phyloP scores from a whole-genome alignment of 192 early-diverging fungal genomes.

The Podila clonocystis region DNA sequence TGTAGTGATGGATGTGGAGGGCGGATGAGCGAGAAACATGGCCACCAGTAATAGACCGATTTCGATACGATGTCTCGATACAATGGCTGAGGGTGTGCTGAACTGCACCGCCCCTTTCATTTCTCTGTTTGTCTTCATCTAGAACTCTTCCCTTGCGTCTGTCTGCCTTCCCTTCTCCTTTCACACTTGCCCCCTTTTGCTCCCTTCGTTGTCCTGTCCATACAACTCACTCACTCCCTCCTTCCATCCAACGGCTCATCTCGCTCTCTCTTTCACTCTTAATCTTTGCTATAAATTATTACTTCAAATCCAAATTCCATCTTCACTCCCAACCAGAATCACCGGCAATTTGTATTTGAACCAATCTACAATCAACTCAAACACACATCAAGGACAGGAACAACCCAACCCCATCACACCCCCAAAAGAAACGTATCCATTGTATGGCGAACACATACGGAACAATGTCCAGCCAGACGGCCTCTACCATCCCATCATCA shows the following conservation, averaged over 20 bases:
- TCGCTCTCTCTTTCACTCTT: neutral
- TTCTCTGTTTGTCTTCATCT: neutral
- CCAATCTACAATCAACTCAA: neutral
- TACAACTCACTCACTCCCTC: constrained; percentile 8
- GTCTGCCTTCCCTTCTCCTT: neutral
- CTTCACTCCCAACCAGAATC: constrained; percentile 9
- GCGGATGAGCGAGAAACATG: neutral
- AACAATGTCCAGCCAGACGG: neutral
- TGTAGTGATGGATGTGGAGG: neutral
- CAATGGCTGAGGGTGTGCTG: neutral
- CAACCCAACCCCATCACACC: neutral
- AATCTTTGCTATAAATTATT: neutral
- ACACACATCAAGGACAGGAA: neutral
- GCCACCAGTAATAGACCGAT: too few relatives aligned
- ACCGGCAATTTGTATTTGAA: neutral
- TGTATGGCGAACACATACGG: constrained; percentile 2
- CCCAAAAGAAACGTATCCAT: neutral
- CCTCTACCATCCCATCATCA: neutral
- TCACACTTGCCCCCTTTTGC: neutral
- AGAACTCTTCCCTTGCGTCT: neutral
- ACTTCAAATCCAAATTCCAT: constrained; percentile 7
- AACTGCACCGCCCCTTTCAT: neutral
- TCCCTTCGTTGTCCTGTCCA: neutral
- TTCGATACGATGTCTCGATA: too few relatives aligned
- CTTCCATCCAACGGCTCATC: neutral